Evolutionary conservation across 2,329 filamentous ascomycete genomes (phyloP), one percentile per base, ranked within the genome.

Genomic region (Calonectria hongkongensis): DNA sequence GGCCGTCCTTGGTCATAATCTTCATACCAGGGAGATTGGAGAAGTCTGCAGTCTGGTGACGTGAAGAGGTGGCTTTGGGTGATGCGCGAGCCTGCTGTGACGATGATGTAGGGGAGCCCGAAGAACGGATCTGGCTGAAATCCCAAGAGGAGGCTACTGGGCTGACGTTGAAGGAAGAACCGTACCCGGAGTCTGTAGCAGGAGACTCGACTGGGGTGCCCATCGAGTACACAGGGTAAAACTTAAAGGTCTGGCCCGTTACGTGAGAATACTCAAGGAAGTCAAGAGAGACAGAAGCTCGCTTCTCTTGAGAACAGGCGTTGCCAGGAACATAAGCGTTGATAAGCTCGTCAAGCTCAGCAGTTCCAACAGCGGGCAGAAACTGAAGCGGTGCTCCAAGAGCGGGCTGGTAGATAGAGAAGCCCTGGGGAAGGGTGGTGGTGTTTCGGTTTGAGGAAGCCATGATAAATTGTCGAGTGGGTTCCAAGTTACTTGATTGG

Each of bases 1-100:
- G 83, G 60, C 91, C 91, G 74, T 92, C 90, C 80, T 87, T 89
- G 71, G 91, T 93, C 85, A 93, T 87, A 74, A 93, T 93, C 81
- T 91, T 91, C 90, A 93, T 92, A 66, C 91, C 91, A 9, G 90
- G 90, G 25, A 92, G 82, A 75, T 86, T 84, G 7, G 88, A 87
- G 78, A 90, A 88, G 82, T 91, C 89, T 43, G 79, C 76, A 7
- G 80, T 66, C 27, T 80, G 82, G 2, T 82, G 79, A 60, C 82
- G 80, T 15, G 83, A 81, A 33, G 70, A 16, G 72, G 66, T 62
- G n/a, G 74, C 62, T 75, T 81, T 83, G 54, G 79, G 77, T 62
- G 76, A 75, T 41, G 77, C 74, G 43, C 79, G 79, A 43, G 76
- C 74, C 48, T 81, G 76, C 8, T 77, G 70, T n/a, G 54, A 58